Percentiles rank a stretch among this genome's conserved stretches.
Conservation (phyloP, 495 filamentous ascomycete genomes). For the Tetracladium setigerum region DNA sequence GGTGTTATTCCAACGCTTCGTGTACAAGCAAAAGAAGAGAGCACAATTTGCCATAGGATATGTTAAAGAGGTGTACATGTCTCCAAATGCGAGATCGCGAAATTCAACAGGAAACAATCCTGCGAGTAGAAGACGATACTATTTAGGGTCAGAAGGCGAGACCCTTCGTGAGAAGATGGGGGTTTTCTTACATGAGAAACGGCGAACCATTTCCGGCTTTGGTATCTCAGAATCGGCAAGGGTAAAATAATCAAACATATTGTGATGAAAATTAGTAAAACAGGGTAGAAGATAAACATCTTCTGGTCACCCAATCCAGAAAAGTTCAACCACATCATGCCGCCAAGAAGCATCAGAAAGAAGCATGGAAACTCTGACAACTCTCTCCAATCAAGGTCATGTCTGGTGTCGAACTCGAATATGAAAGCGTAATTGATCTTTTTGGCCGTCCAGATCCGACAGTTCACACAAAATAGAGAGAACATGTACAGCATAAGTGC, state of each 20-base stretch:
- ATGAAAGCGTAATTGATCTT: conserved; percentile 73
- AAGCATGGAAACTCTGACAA: conserved; percentile 26
- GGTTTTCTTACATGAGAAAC: conserved; percentile 50
- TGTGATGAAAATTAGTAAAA: conserved; percentile 51
- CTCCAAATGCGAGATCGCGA: conserved; percentile 69
- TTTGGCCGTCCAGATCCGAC: conserved; percentile 52
- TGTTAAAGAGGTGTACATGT: conserved; percentile 71
- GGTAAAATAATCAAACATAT: conserved; percentile 51
- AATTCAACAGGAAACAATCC: conserved; percentile 70
- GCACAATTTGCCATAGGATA: conserved; percentile 70
- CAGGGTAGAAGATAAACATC: conserved; percentile 59
- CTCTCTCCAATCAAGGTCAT: conserved; percentile 64
- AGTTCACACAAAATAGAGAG: conserved; percentile 38
- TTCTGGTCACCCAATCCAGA: conserved; percentile 38
- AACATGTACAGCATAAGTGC: conserved; percentile 19
- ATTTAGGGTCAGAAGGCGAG: neutral
- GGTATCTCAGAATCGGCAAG: conserved; percentile 49
- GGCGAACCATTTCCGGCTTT: conserved; percentile 56
- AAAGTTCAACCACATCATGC: conserved; percentile 65
- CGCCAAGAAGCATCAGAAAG: conserved; percentile 38
- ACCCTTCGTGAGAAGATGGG: conserved; percentile 21
- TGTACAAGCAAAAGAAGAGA: conserved; percentile 70
- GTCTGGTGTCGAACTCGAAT: conserved; percentile 65
- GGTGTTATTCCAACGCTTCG: conserved; percentile 47
- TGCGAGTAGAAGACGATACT: conserved; percentile 60